Percentiles rank a stretch among this genome's conserved stretches.
Conservation (phyloP, 2,329 filamentous ascomycete species). For the Monosporascus sp. region DNA sequence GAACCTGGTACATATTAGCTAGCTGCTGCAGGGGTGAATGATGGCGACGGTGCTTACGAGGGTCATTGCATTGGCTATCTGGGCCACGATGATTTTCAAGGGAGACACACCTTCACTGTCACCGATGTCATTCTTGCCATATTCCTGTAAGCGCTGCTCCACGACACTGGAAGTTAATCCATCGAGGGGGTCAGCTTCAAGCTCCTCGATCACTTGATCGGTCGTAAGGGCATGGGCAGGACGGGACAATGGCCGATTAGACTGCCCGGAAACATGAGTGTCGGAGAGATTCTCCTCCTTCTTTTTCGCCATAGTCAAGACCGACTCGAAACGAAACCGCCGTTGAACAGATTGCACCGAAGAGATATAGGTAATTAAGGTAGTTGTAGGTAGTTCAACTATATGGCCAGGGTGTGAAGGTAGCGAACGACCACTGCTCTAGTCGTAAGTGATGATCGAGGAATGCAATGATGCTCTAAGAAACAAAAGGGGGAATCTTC, state of each 20-base stretch:
- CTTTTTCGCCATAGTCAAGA: neutral
- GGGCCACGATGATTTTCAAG: conserved; percentile 53
- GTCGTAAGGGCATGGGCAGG: conserved; percentile 51
- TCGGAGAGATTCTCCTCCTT: neutral
- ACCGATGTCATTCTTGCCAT: conserved; percentile 55
- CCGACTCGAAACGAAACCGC: too few species aligned
- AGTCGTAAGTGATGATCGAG: too few species aligned
- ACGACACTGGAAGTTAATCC: conserved; percentile 49
- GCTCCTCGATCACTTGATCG: conserved; percentile 42
- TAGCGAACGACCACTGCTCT: too few species aligned
- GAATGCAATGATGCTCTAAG: too few species aligned
- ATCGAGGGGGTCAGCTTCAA: conserved; percentile 46
- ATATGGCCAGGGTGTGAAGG: too few species aligned
- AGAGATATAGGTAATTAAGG: too few species aligned
- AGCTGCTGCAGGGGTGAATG: neutral
- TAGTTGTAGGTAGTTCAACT: too few species aligned
- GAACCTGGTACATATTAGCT: conserved; percentile 22
- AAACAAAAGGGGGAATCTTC: too few species aligned
- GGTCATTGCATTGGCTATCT: conserved; percentile 63
- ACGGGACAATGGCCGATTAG: conserved; percentile 38
- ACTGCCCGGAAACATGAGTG: conserved; percentile 10
- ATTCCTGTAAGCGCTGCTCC: conserved; percentile 44
- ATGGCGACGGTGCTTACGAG: conserved; percentile 35
- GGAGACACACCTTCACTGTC: conserved; percentile 50
- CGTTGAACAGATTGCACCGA: too few species aligned